These are phyloP conservation scores for Nakaseomyces sp. DNA, from an alignment of 1,139 yeast genomes.

Conservation along the genomic window DNA sequence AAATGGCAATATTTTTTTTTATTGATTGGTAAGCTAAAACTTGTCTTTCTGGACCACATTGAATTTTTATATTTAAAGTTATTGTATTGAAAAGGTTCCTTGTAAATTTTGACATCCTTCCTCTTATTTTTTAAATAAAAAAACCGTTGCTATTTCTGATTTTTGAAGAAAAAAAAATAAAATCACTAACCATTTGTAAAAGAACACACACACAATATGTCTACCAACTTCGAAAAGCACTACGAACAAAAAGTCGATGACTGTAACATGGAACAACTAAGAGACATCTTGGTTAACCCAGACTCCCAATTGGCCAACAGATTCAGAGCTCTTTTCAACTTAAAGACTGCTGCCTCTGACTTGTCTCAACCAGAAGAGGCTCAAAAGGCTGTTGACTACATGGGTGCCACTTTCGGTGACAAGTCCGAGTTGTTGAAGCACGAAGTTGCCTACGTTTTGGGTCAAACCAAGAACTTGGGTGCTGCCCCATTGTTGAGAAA, in stretches of 20 bases:
- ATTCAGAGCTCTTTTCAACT: conserved; percentile 86
- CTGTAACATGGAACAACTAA: conserved; percentile 55
- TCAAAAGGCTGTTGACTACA: conserved; percentile 67
- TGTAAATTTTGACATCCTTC: no score
- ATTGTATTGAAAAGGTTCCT: background rate
- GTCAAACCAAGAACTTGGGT: conserved; percentile 78
- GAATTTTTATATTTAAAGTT: background rate
- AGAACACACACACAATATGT: no score
- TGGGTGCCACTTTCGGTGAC: conserved; percentile 76
- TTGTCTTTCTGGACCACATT: background rate
- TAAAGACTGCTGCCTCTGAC: conserved; percentile 75
- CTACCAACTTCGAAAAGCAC: conserved; percentile 32
- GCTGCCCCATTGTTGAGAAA: conserved; percentile 69
- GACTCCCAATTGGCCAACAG: conserved; percentile 67
- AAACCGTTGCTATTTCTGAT: no score
- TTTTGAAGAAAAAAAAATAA: no score
- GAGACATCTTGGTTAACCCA: conserved; percentile 59
- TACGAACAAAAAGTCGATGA: conserved; percentile 32
- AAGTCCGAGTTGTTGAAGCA: conserved; percentile 86
- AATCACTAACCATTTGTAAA: background rate
- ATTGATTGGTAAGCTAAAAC: background rate
- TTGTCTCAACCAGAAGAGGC: conserved; percentile 42
- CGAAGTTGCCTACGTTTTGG: conserved; percentile 96
- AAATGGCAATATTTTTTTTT: no score
- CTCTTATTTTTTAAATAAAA: no score